Conservation (phyloP, 305 asterid species). For the Fraxinus ornus region DNA sequence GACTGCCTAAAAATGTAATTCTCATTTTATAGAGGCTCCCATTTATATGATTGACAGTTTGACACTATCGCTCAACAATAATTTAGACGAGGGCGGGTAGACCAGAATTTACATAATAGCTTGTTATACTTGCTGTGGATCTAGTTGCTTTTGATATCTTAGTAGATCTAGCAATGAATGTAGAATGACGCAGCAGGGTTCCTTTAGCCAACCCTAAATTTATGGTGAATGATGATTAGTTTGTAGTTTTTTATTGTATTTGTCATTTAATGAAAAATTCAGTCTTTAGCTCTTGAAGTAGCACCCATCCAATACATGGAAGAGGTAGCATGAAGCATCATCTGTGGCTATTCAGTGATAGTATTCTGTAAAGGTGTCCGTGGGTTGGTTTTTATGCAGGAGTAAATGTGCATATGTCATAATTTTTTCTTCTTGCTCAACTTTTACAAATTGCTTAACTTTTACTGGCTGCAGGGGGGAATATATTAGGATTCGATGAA, state of each 20-base stretch:
- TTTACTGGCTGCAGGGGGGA: slow-evolving; percentile 24
- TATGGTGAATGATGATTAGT: neutral
- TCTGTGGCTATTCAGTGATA: neutral
- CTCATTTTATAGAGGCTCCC: neutral
- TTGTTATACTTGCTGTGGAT: neutral
- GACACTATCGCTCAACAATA: neutral
- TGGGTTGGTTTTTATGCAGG: neutral
- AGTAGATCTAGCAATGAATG: neutral
- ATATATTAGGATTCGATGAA: slow-evolving; percentile 37
- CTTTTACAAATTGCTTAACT: neutral
- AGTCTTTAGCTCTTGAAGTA: neutral
- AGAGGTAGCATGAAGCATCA: neutral
- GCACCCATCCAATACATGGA: neutral
- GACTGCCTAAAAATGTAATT: neutral
- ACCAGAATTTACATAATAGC: neutral
- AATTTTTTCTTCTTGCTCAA: neutral
- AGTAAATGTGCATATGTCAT: neutral
- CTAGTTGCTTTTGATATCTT: neutral
- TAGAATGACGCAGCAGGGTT: neutral
- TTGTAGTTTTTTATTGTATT: neutral
- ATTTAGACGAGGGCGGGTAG: neutral
- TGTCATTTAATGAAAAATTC: neutral
- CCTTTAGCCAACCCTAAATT: neutral
- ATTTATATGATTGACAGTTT: neutral
- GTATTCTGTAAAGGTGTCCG: neutral